Conservation (phyloP, 2,329 filamentous ascomycete genomes). For the Fusarium haematococcum region DNA sequence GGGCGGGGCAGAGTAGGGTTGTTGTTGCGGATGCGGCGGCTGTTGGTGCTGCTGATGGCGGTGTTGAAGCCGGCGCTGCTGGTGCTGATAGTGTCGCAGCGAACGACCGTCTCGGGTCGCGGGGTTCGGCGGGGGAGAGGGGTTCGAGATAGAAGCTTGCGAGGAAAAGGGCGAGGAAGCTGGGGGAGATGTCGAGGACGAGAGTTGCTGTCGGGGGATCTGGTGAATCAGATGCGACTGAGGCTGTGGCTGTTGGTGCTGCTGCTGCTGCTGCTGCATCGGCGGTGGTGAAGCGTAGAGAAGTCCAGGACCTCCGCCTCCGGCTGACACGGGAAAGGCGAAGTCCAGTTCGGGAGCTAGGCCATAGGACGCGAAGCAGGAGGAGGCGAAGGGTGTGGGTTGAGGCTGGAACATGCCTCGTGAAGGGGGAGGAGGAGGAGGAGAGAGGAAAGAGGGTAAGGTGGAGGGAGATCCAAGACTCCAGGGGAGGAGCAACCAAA, state of each 20-base stretch:
- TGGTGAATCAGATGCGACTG: slow-evolving; percentile 27
- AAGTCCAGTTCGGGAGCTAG: slow-evolving; percentile 49
- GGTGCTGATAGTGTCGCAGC: slow-evolving; percentile 31
- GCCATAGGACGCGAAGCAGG: slow-evolving; percentile 56
- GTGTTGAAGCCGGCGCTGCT: slow-evolving; percentile 33
- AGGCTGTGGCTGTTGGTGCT: slow-evolving; percentile 25
- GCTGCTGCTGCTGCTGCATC: slow-evolving; percentile 12
- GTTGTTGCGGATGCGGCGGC: slow-evolving; percentile 21
- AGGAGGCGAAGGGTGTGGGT: slow-evolving; percentile 60
- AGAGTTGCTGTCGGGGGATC: slow-evolving; percentile 28
- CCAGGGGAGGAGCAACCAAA: not conserved
- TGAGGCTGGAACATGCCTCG: slow-evolving; percentile 67
- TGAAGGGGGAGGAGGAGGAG: slow-evolving; percentile 16
- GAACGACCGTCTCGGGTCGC: slow-evolving; percentile 6
- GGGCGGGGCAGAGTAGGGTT: slow-evolving; percentile 19
- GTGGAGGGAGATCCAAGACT: not conserved
- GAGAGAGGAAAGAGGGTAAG: slow-evolving; percentile 20
- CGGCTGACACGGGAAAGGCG: slow-evolving; percentile 40
- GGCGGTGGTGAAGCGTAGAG: slow-evolving; percentile 31
- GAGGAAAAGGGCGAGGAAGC: slow-evolving; percentile 33
- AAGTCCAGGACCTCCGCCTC: slow-evolving; percentile 41
- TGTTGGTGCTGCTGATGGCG: slow-evolving; percentile 28
- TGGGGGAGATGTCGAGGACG: slow-evolving; percentile 24
- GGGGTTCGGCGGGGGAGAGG: slow-evolving; percentile 33
- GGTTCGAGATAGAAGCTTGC: slow-evolving; percentile 27